phyloP scores from a whole-genome alignment of 2,329 filamentous ascomycete species.

The Elsinoe necatrix region DNA sequence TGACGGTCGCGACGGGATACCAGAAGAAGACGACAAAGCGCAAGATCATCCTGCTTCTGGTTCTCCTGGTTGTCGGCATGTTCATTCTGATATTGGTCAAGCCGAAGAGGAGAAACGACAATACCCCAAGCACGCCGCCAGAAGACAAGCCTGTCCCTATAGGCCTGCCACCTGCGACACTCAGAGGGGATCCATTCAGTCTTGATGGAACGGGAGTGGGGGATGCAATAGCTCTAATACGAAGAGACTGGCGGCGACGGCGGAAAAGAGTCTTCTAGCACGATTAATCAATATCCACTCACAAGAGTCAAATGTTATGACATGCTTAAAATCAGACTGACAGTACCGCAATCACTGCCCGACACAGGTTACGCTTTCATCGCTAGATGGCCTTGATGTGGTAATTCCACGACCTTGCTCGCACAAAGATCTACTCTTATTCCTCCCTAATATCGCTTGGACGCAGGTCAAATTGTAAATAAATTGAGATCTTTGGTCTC shows the following conservation, averaged over 20 bases:
- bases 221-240: background rate
- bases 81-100: constrained; percentile 79
- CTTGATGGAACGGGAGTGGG: background rate
- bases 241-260: constrained; percentile 6
- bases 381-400: background rate
- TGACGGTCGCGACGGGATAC: constrained; percentile 79
- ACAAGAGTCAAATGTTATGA: background rate
- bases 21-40: constrained; percentile 82
- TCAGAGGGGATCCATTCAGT: constrained; percentile 9
- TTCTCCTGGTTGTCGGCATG: constrained; percentile 75
- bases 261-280: background rate
- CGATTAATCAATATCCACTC: background rate
- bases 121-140: background rate
- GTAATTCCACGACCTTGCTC: background rate
- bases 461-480: constrained; percentile 9
- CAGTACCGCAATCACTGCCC: background rate
- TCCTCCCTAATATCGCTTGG: constrained; percentile 4
- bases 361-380: background rate
- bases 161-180: background rate
- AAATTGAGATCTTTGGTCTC: background rate
- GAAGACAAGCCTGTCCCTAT: constrained; percentile 3
- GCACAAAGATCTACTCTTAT: background rate
- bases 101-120: constrained; percentile 45
- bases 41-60: constrained; percentile 82
- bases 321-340: background rate